Conservation (phyloP, 1,284 basidiomycete species). For the Schizophyllum amplum region DNA sequence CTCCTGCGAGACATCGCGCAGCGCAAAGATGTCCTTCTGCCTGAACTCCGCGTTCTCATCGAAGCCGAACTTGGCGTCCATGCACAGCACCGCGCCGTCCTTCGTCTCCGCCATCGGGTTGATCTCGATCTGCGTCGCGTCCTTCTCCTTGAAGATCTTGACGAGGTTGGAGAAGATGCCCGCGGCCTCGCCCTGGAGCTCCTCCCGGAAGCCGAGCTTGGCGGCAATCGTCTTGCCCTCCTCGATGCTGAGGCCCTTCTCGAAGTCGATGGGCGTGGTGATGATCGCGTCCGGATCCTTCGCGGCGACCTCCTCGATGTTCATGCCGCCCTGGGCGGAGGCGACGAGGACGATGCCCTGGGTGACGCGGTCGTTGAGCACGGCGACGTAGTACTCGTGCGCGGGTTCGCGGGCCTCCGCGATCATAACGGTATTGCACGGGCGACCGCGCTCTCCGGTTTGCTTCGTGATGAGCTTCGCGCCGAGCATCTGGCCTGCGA, state of each 20-base stretch:
- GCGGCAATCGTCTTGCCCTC: conserved; percentile 78
- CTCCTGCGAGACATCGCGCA: conserved; percentile 93
- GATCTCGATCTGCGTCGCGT: conserved; percentile 99
- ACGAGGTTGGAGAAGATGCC: conserved; percentile 94
- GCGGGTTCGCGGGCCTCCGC: conserved; percentile 90
- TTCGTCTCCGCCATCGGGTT: conserved; percentile 96
- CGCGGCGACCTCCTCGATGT: conserved; percentile 99
- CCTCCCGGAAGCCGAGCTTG: conserved; percentile 85
- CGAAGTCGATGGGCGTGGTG: conserved; percentile 88
- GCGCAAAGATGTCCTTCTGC: conserved; percentile 83
- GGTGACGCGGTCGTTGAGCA: conserved; percentile 90
- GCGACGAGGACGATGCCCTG: conserved; percentile 92
- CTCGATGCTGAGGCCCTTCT: conserved; percentile 72
- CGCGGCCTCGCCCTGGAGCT: conserved; percentile 74
- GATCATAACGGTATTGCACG: conserved; percentile 99
- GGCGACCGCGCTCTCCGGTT: conserved; percentile 86
- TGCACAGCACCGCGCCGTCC: conserved; percentile 94
- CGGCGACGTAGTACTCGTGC: conserved; percentile 98
- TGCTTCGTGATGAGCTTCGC: conserved; percentile 98
- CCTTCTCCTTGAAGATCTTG: conserved; percentile 97
- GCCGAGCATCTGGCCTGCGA: conserved; percentile 92
- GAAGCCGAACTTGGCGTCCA: conserved; percentile 99
- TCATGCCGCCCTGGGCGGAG: conserved; percentile 93
- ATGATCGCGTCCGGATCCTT: conserved; percentile 95
- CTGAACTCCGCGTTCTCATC: conserved; percentile 99